Evolutionary conservation across 1,284 basidiomycete species (phyloP), one percentile per base, ranked within the genome.

Genomic region (Papiliotrema laurentii): DNA sequence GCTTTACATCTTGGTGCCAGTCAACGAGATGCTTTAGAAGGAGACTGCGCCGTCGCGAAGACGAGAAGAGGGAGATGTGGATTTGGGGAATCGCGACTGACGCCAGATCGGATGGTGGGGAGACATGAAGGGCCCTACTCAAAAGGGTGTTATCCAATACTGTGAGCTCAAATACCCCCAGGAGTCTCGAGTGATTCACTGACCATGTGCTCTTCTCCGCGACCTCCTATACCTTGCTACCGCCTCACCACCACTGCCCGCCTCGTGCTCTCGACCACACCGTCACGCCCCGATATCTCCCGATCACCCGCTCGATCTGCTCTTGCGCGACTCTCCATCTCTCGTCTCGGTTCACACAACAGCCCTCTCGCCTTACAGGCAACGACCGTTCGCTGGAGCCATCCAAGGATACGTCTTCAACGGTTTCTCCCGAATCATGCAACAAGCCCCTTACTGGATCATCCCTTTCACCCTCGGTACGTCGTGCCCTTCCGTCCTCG

Each of bases 51-150:
- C n/a, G n/a, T n/a, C n/a, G n/a, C n/a, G n/a, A n/a, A n/a, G n/a
- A n/a, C 14, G 36, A 16, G n/a, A n/a, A n/a, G n/a, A n/a, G n/a
- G n/a, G n/a, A n/a, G n/a, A n/a, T n/a, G n/a, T n/a, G n/a, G n/a
- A n/a, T n/a, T n/a, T n/a, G n/a, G n/a, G n/a, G n/a, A n/a, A n/a
- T n/a, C n/a, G n/a, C n/a, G n/a, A n/a, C n/a, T n/a, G n/a, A n/a
- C n/a, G n/a, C n/a, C 51, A 93, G 89, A 86, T 81, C 74, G 78
- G 85, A 48, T 94, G 91, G 91, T 96, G 91, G 91, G 91, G 91
- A 76, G 84, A 86, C 75, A 81, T 83, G 69, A 76, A 77, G 44
- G 80, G 80, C 52, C 79, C 76, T 36, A 84, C 79, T 74, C 88
- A 91, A 71, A 89, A 82, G 76, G 89, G 90, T 52, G 79, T 94